These are phyloP conservation scores for Myrica gale DNA, from an alignment of 306 rosid genomes.

Conservation along the genomic window DNA sequence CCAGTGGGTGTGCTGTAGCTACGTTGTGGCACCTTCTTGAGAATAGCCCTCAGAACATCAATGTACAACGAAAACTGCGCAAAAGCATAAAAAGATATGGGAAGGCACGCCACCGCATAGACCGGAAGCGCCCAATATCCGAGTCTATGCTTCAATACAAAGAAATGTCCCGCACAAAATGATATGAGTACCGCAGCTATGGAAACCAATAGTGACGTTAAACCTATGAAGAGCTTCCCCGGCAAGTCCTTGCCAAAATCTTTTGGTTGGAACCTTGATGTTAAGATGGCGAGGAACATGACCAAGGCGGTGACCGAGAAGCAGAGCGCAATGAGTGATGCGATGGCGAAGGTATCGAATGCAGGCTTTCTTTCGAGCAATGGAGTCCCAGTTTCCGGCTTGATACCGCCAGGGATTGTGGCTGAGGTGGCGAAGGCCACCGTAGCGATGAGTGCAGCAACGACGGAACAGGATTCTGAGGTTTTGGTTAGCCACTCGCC, in stretches of 20 bases:
- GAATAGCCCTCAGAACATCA: slow-evolving; percentile 44
- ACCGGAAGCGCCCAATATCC: slow-evolving; percentile 27
- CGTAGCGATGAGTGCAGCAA: slow-evolving; percentile 55
- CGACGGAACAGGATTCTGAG: slow-evolving; percentile 51
- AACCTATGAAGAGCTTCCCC: slow-evolving; percentile 35
- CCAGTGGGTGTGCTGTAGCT: slow-evolving; percentile 4
- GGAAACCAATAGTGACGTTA: slow-evolving; percentile 48
- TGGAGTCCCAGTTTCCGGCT: slow-evolving; percentile 21
- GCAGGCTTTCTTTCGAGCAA: slow-evolving; percentile 25
- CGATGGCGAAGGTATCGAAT: slow-evolving; percentile 39
- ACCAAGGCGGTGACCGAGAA: slow-evolving; percentile 48
- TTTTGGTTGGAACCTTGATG: slow-evolving; percentile 38
- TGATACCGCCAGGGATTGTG: slow-evolving; percentile 42
- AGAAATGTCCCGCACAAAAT: slow-evolving; percentile 49
- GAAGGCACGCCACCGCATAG: slow-evolving; percentile 40
- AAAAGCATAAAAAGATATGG: slow-evolving; percentile 35
- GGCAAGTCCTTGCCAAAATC: slow-evolving; percentile 45
- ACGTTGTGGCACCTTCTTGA: slow-evolving; percentile 22
- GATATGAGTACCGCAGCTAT: slow-evolving; percentile 43
- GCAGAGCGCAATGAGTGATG: slow-evolving; percentile 42
- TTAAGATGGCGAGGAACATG: slow-evolving; percentile 53
- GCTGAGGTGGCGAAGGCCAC: slow-evolving; percentile 47
- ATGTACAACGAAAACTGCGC: slow-evolving; percentile 48
- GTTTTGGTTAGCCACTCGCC: slow-evolving; percentile 44
- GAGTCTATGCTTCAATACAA: slow-evolving; percentile 33